phyloP scores from a whole-genome alignment of 495 filamentous ascomycete genomes.

The Penicillium verhagenii region DNA sequence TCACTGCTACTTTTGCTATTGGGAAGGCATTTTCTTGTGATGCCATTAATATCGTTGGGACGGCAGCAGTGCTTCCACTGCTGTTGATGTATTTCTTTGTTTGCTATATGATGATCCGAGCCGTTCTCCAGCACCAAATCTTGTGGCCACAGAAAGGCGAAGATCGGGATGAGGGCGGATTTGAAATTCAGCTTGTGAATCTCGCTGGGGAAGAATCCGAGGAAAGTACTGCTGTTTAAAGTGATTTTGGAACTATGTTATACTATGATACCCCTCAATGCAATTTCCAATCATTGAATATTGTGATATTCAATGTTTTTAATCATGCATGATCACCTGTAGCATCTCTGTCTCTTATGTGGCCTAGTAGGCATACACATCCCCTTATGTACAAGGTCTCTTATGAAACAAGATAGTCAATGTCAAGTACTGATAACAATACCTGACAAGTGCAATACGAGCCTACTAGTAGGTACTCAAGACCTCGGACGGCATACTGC shows the following conservation, averaged over 20 bases:
- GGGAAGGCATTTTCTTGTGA: constrained; percentile 60
- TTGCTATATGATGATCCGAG: constrained; percentile 66
- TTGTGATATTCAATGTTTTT: too few species aligned
- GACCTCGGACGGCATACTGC: too few species aligned
- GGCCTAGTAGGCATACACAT: too few species aligned
- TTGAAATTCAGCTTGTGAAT: constrained; percentile 39
- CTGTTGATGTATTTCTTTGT: constrained; percentile 71
- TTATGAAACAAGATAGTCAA: too few species aligned
- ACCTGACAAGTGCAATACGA: too few species aligned
- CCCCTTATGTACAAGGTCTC: too few species aligned
- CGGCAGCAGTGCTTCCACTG: constrained; percentile 59
- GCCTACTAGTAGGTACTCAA: too few species aligned
- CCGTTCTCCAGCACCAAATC: constrained; percentile 61
- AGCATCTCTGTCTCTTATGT: too few species aligned
- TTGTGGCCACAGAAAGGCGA: constrained; percentile 73
- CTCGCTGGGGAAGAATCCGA: constrained; percentile 16
- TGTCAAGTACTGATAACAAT: too few species aligned
- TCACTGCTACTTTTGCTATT: constrained; percentile 73
- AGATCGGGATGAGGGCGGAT: constrained; percentile 61
- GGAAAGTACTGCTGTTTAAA: constrained; percentile 1
- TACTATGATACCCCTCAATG: neutral
- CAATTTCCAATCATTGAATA: too few species aligned
- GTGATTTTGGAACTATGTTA: neutral
- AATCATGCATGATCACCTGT: neutral
- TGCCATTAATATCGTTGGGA: constrained; percentile 65